phyloP scores from a whole-genome alignment of 768 basidiomycete species.

The Boletus pseudopeckii region DNA sequence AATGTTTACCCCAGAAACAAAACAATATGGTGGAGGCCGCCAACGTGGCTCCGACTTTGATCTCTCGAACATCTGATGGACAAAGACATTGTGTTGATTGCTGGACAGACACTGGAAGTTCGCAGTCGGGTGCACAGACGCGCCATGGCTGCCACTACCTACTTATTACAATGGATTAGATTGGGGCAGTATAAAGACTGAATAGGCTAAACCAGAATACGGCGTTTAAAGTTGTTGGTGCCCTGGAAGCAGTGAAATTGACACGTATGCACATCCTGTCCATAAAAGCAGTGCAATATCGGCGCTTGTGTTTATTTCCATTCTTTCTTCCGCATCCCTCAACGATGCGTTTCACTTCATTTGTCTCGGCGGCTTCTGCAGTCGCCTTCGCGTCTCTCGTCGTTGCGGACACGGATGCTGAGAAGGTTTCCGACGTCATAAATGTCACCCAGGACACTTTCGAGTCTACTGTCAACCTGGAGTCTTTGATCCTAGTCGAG shows the following conservation, averaged over 20 bases:
- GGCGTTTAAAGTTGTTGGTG: not conserved
- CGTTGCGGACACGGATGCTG: slow-evolving; percentile 41
- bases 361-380: slow-evolving; percentile 48
- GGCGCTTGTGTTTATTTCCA: not conserved
- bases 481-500: slow-evolving; percentile 84
- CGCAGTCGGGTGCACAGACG: not conserved
- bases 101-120: not conserved
- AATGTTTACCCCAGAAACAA: slow-evolving; percentile 47
- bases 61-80: slow-evolving; percentile 34
- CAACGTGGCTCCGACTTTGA: slow-evolving; percentile 72
- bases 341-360: slow-evolving; percentile 61
- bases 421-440: slow-evolving; percentile 69
- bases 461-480: slow-evolving; percentile 57
- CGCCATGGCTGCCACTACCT: not conserved
- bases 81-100: not conserved
- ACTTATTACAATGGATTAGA: not conserved
- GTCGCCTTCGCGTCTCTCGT: slow-evolving; percentile 54
- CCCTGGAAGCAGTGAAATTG: slow-evolving; percentile 3
- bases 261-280: slow-evolving; percentile 30
- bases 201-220: not conserved
- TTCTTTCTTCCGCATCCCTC: slow-evolving; percentile 22
- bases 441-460: slow-evolving; percentile 70
- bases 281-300: slow-evolving; percentile 19
- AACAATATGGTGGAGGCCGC: slow-evolving; percentile 64
- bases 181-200: too few species aligned